Conservation (phyloP, 192 early-diverging fungal genomes). For the Coemansia sp. region DNA sequence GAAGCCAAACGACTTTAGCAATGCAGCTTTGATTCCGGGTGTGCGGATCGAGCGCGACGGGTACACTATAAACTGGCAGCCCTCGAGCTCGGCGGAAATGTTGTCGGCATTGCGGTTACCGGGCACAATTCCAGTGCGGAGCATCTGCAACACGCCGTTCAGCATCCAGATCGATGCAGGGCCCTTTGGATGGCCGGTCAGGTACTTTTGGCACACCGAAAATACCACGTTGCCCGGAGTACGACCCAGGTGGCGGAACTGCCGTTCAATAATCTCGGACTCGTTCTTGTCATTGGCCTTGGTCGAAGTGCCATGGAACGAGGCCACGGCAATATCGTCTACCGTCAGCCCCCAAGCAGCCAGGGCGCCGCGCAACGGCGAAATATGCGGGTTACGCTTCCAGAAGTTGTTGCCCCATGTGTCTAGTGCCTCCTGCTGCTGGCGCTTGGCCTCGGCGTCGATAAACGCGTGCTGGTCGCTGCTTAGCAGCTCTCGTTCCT, state of each 20-base stretch:
- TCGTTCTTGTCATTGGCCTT: slow-evolving; percentile 98
- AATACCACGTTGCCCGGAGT: slow-evolving; percentile 78
- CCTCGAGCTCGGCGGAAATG: slow-evolving; percentile 56
- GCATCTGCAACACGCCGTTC: slow-evolving; percentile 79
- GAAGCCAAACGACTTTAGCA: slow-evolving; percentile 94
- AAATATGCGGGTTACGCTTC: slow-evolving; percentile 69
- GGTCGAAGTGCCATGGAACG: slow-evolving; percentile 96
- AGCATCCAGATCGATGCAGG: slow-evolving; percentile 95
- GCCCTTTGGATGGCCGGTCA: slow-evolving; percentile 92
- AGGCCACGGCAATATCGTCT: slow-evolving; percentile 89
- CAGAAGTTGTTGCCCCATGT: slow-evolving; percentile 86
- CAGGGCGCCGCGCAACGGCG: slow-evolving; percentile 82
- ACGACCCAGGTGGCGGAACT: slow-evolving; percentile 83
- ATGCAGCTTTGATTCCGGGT: slow-evolving; percentile 81
- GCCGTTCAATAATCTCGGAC: slow-evolving; percentile 80
- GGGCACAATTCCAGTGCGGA: slow-evolving; percentile 81
- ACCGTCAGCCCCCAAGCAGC: slow-evolving; percentile 83
- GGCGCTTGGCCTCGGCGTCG: slow-evolving; percentile 57
- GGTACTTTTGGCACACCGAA: slow-evolving; percentile 84
- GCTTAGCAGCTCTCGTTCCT: neutral
- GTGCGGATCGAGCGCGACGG: slow-evolving; percentile 84
- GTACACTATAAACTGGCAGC: slow-evolving; percentile 80
- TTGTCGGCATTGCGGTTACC: slow-evolving; percentile 78
- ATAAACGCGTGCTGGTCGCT: slow-evolving; percentile 52
- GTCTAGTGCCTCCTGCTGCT: slow-evolving; percentile 68